Percentiles rank a stretch among this genome's conserved stretches.
Conservation (phyloP, 78 protist genomes). For the Diacronema lutheri region DNA sequence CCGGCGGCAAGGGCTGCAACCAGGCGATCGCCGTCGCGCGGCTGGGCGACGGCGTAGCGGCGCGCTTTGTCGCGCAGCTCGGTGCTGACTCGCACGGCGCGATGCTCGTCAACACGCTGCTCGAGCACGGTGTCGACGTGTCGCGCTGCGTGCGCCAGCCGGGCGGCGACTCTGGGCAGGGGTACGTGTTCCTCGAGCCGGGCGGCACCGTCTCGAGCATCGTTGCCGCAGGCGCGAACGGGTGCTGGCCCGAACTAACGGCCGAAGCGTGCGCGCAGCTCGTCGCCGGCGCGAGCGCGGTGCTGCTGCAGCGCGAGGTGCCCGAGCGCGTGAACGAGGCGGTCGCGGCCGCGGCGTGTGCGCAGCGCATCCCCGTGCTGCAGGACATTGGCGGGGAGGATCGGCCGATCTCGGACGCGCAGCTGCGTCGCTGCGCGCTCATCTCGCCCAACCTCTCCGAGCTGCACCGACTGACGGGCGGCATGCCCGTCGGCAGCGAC, state of each 20-base stretch:
- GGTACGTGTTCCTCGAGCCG: conserved; percentile 6
- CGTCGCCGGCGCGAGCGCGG: background rate
- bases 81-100: conserved; percentile 8
- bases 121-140: background rate
- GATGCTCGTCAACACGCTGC: background rate
- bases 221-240: conserved; percentile 23
- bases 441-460: conserved; percentile 1
- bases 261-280: background rate
- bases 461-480: background rate
- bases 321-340: conserved; percentile 9
- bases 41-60: background rate
- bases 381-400: conserved; percentile 31
- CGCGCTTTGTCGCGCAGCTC: background rate
- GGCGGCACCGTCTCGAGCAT: conserved; percentile 11
- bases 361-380: conserved; percentile 12
- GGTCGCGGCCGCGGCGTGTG: background rate
- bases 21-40: conserved; percentile 23
- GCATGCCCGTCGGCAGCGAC: background rate
- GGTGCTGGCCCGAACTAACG: background rate
- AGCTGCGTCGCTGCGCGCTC: background rate
- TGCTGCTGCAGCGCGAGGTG: conserved; percentile 28
- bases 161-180: background rate
- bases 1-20: conserved; percentile 33
- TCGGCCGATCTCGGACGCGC: background rate
- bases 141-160: background rate